Evolutionary conservation across 352 stramenopile genomes (phyloP).

Genomic region (Pythium plurisporium): DNA sequence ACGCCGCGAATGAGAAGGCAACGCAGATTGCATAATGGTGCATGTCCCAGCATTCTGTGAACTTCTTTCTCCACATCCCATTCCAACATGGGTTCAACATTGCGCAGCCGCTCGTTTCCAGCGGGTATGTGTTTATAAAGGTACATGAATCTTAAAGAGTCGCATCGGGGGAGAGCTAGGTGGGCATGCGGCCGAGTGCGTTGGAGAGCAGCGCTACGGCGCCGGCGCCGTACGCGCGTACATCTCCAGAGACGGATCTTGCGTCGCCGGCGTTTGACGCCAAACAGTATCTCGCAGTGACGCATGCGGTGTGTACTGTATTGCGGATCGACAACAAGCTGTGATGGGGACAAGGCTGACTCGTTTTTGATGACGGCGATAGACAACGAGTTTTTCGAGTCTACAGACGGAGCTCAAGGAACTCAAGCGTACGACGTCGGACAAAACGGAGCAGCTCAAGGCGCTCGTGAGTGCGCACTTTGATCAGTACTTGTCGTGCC

Average conservation of each 20-base stretch:
- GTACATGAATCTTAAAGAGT: constrained; percentile 20
- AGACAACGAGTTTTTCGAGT: constrained; percentile 59
- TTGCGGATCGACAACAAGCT: too few relatives aligned
- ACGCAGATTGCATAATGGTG: background rate
- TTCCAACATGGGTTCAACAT: too few relatives aligned
- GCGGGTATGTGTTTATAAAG: background rate
- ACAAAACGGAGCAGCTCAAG: constrained; percentile 85
- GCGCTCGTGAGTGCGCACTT: constrained; percentile 76
- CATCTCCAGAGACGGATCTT: constrained; percentile 43
- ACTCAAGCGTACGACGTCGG: constrained; percentile 66
- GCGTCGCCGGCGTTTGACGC: constrained; percentile 54
- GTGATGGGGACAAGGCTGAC: too few relatives aligned
- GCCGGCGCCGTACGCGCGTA: constrained; percentile 1
- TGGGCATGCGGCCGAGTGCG: constrained; percentile 17
- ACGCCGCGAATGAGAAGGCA: too few relatives aligned
- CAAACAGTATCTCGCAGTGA: constrained; percentile 54
- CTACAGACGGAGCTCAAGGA: constrained; percentile 62
- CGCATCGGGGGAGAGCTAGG: background rate
- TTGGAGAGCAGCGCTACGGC: constrained; percentile 8
- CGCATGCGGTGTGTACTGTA: constrained; percentile 43
- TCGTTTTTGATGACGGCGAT: too few relatives aligned
- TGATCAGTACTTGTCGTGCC: constrained; percentile 79
- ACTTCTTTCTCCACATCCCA: too few relatives aligned
- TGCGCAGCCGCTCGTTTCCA: too few relatives aligned
- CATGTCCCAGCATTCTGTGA: background rate